Base-by-base conservation (phyloP, 768 basidiomycete genomes). In the Agaricus sinodeliciosus region DNA sequence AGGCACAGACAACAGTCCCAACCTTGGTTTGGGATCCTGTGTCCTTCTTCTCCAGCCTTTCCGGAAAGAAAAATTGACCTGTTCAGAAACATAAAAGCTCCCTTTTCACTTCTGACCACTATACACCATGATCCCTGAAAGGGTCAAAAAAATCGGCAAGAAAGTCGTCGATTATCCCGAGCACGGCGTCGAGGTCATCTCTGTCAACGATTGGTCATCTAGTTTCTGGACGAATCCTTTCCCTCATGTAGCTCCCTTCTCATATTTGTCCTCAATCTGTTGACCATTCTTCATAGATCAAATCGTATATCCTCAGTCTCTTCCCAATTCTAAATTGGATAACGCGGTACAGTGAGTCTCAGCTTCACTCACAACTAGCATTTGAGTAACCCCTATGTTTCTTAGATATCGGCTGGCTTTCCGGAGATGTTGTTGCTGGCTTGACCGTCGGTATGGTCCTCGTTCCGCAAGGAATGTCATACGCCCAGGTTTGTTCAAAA, bases 391-490 rank as follows among this genome's bases (percentile, higher is more conserved):
- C 15, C 52, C 25, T 34, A 26, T 31, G n/a, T 46, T 26, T 34
- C 34, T 19, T 13, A 89, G 87, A 90, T 65, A 47, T 81, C 34
- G 85, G 82, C 28, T 94, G 93, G 93, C 65, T 90, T 9, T 75
- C 80, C 18, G 91, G 93, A 22, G 94, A 97, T 69, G 60, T 95
- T 16, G 83, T 96, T 61, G 92, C 94, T 55, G 93, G 87, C 50
- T 66, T 98, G 37, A 97, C 95, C 0, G 92, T 98, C 57, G 95
- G 95, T 25, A 85, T 96, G 61, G 95, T 99, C 9, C 74, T 97
- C 43, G 93, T 98, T 5, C 95, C 95, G 0, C 95, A 99, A 69
- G 78, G 85, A 54, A 89, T 94, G 85, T 94, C 90, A 0, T 95
- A 92, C 61, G 90, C 90, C 25, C 73, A 77, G 70, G 87, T 87